phyloP scores from a whole-genome alignment of 192 early-diverging fungal species.

The Coemansia umbellata region DNA sequence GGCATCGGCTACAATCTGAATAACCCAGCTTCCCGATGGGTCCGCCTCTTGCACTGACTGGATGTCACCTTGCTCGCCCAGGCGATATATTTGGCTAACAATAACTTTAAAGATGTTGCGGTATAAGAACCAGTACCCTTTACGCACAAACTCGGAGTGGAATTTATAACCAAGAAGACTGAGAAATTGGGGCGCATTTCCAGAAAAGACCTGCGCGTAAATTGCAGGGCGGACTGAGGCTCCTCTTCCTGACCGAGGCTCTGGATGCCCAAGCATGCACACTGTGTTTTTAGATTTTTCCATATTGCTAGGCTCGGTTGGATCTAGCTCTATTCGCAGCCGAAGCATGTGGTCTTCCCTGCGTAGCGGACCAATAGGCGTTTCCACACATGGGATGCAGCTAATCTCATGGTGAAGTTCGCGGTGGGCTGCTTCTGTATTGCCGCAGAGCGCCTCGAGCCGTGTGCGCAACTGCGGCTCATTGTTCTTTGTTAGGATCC shows the following conservation, averaged over 20 bases:
- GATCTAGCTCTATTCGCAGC: slow-evolving; percentile 52
- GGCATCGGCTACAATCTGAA: slow-evolving; percentile 56
- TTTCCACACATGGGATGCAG: slow-evolving; percentile 64
- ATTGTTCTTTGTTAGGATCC: slow-evolving; percentile 42
- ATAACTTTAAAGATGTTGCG: slow-evolving; percentile 53
- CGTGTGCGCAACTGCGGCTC: slow-evolving; percentile 59
- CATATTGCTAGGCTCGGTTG: slow-evolving; percentile 31
- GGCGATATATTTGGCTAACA: slow-evolving; percentile 58
- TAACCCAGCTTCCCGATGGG: slow-evolving; percentile 54
- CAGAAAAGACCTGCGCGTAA: slow-evolving; percentile 57
- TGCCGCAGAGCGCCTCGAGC: slow-evolving; percentile 64
- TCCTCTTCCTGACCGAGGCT: slow-evolving; percentile 59
- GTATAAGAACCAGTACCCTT: slow-evolving; percentile 62
- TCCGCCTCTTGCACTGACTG: slow-evolving; percentile 46
- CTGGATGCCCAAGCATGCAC: slow-evolving; percentile 64
- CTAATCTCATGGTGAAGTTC: slow-evolving; percentile 67
- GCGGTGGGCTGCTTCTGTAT: slow-evolving; percentile 51
- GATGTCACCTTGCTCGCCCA: slow-evolving; percentile 51
- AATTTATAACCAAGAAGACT: slow-evolving; percentile 69
- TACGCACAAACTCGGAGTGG: slow-evolving; percentile 62
- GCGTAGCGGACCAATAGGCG: slow-evolving; percentile 63
- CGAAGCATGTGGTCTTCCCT: slow-evolving; percentile 72
- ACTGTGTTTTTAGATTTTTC: slow-evolving; percentile 57
- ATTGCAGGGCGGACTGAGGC: slow-evolving; percentile 63
- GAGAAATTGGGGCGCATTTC: slow-evolving; percentile 67